These are phyloP conservation scores for Saccharomycopsis guyanensis DNA, from an alignment of 805 yeast genomes.

Conservation along the genomic window DNA sequence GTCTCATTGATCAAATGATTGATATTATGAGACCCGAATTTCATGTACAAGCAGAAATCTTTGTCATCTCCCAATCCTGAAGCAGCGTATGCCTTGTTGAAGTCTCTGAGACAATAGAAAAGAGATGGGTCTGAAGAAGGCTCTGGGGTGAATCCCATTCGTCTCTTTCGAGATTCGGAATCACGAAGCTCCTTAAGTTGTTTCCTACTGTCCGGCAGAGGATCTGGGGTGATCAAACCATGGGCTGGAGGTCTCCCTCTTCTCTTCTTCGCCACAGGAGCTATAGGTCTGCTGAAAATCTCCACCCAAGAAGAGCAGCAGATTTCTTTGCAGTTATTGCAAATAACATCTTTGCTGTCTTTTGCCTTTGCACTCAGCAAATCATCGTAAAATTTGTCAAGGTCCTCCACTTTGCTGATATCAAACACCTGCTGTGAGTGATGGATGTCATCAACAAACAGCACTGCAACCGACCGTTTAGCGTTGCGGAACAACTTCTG, in stretches of 20 bases:
- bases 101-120: constrained; percentile 7
- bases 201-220: constrained; percentile 6
- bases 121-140: not conserved
- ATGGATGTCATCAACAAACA: not conserved
- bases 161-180: not conserved
- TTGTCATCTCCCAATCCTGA: not conserved
- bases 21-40: not conserved
- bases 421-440: not conserved
- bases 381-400: constrained; percentile 14
- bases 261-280: not conserved
- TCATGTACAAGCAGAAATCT: constrained; percentile 6
- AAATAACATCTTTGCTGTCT: constrained; percentile 2
- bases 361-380: constrained; percentile 1
- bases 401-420: constrained; percentile 1
- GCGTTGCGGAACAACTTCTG: not conserved
- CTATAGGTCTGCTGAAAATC: not conserved
- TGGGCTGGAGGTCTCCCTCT: not conserved
- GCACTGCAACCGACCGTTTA: not conserved
- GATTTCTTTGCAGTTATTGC: constrained; percentile 10
- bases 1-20: not conserved
- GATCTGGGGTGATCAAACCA: constrained; percentile 10
- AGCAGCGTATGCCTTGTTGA: not conserved
- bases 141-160: not conserved
- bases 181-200: not conserved
- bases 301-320: constrained; percentile 14